Evolutionary conservation across 345 rosid genomes (phyloP), one percentile per base, ranked within the genome.

Genomic region (Citrus reticulata): DNA sequence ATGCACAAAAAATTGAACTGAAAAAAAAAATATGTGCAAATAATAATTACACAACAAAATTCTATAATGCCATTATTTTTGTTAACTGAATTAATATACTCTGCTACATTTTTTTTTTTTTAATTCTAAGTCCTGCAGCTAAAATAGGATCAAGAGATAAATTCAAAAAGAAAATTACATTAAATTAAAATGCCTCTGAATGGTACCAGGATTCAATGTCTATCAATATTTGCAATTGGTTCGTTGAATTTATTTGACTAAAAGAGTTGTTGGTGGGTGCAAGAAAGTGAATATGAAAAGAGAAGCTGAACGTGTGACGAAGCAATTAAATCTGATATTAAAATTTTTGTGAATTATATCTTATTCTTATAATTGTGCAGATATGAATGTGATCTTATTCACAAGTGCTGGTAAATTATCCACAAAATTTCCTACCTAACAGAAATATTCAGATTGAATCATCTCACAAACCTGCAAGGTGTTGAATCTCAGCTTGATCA

Each of bases 401-500:
- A 30, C 30, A 68, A 35, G 70, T 30, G 39, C 22, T 49, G 35
- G 72, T 7, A 40, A 63, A n/a, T 24, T 34, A 82, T 30, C 76
- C 75, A 74, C 58, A 32, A 40, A 78, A 55, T 66, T 32, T 39
- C 6, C 9, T n/a, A n/a, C 17, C 14, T n/a, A 72, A 42, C 14
- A 70, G 35, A 30, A 4, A 75, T 42, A 40, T 29, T 65, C 37
- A 67, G 30, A 59, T 58, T 73, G 46, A 80, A 75, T 27, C 37
- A 66, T 55, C 54, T 73, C 65, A 76, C 70, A 77, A n/a, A 96
- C 98, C 99, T 89, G 88, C 85, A 76, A 94, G 88, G 75, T 78
- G 84, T 82, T 86, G 91, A 79, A 96, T 90, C 86, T 91, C 92
- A 25, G 94, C 88, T 51, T 89, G 90, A 84, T 94, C 92, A 61